Base-by-base conservation (phyloP, 352 stramenopile species). In the Phytophthora chlamydospora region DNA sequence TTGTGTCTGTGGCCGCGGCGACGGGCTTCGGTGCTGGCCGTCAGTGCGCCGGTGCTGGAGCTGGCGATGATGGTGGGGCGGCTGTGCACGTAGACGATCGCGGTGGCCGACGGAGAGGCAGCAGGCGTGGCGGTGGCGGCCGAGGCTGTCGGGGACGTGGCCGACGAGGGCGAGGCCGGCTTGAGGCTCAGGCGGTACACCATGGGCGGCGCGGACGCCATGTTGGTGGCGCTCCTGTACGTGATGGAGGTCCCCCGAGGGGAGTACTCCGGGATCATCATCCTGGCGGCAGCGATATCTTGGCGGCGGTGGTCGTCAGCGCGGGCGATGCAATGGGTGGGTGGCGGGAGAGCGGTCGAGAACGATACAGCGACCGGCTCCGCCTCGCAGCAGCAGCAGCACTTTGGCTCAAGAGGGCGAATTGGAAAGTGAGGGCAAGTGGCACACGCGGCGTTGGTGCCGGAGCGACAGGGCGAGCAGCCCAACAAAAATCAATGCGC, bases 201-300 rank as follows among this genome's bases (percentile, higher is more conserved):
- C 46, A 70, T 62, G 14, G 63, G 58, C 13, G 71, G 62, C 52
- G 57, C 57, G 8, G 54, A 53, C 46, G 55, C 27, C 6, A 31
- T 5, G 27, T 8, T 31, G 27, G 27, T 61, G 34, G 62, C 41
- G 53, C 58, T 63, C 21, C 56, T 29, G 60, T 69, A 76, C 9
- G 67, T 71, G 47, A 79, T 62, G 67, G 58, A 72, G 57, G 71
- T 75, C 31, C 71, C 71, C 56, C 66, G 58, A 29, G 67, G 71
- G 63, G 67, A 71, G 50, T 72, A 75, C 71, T 79, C 71, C 62
- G 69, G 58, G 53, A 76, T 76, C 63, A 76, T 76, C 68, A 76
- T 76, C 68, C n/a, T 64, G 48, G 34, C 33, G 50, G 33, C 48
- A 41, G 50, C 56, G 42, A 39, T 58, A 75, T 75, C 50, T 50